These are phyloP conservation scores for Physaria fendleri DNA, from an alignment of 345 rosid genomes.

Conservation along the genomic window DNA sequence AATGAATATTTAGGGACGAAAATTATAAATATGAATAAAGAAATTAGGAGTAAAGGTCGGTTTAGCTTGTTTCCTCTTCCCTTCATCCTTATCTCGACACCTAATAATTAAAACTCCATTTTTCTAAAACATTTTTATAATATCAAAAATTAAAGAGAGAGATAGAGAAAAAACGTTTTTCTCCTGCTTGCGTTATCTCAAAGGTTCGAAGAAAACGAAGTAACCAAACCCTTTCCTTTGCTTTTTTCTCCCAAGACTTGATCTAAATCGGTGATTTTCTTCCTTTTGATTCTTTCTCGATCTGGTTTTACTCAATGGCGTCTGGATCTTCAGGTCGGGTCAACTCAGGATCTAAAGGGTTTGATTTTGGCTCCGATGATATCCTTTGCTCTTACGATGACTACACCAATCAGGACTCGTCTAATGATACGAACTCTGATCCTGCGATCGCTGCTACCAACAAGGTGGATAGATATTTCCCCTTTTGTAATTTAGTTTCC, in stretches of 20 bases:
- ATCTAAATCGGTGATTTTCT: neutral
- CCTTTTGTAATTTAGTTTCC: neutral
- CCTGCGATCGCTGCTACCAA: constrained; percentile 35
- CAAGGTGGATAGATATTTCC: neutral
- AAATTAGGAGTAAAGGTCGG: neutral
- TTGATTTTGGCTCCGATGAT: constrained; percentile 92
- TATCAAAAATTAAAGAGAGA: no score
- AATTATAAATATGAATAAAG: neutral
- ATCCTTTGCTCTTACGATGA: constrained; percentile 97
- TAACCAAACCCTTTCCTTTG: constrained; percentile 11
- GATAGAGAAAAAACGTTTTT: constrained; percentile 12
- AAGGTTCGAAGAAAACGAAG: constrained; percentile 15
- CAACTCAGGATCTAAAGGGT: constrained; percentile 66
- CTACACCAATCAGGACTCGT: constrained; percentile 60
- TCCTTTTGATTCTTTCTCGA: neutral
- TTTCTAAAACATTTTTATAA: no score
- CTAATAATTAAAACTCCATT: constrained; percentile 2
- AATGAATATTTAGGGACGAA: neutral
- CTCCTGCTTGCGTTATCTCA: constrained; percentile 20
- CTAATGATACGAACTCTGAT: constrained; percentile 66
- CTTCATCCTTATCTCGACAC: constrained; percentile 24
- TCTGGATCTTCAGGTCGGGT: constrained; percentile 75
- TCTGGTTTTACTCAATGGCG: constrained; percentile 48
- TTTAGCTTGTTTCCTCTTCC: neutral
- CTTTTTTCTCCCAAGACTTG: constrained; percentile 13